Evolutionary conservation across 805 yeast species (phyloP), one percentile per base, ranked within the genome.

Genomic region (Starmerella scarabaei): DNA sequence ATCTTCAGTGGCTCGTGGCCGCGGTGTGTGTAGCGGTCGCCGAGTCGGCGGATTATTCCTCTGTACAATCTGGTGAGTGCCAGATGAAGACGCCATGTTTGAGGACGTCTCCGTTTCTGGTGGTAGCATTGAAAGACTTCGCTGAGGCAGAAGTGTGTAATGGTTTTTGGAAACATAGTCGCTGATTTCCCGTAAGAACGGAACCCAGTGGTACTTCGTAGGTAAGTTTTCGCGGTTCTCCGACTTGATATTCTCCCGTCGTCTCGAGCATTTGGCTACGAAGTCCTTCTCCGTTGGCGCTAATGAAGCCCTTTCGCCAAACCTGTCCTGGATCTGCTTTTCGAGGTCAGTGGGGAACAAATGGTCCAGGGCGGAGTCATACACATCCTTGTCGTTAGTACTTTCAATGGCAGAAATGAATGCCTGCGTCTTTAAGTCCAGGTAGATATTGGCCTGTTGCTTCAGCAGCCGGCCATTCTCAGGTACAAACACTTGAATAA

Each of bases 361-460:
- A 50, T 77, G 82, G 38, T 80, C 75, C 48, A 86, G 63, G 9
- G 83, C 71, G 33, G 78, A 86, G 41, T 68, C 69, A 45, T 73
- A 69, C 1, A 80, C 63, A 48, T 80, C 65, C 39, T 74, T 73
- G 9, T 68, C 69, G 9, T 38, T 33, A 3, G 42, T 35, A 14
- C 42, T 30, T 11, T 79, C 82, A 44, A 86, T 59, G 0, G 93
- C 94, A 1, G 95, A 78, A 17, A 91, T 85, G 55, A 75, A 91
- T 0, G 95, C 94, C 59, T 91, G 98, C 0, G 98, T 91, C 57
- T 91, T 91, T 56, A 91, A 68, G 50, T 91, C 96, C 30, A 91
- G 65, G 50, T 69, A 84, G 37, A 91, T 61, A 11, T 73, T 74
- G 0, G 91, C 85, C 51, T 83, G 95, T 8, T 80, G 73, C 56